These are phyloP conservation scores for Salix koriyanagi DNA, from an alignment of 345 rosid species.

Conservation along the genomic window DNA sequence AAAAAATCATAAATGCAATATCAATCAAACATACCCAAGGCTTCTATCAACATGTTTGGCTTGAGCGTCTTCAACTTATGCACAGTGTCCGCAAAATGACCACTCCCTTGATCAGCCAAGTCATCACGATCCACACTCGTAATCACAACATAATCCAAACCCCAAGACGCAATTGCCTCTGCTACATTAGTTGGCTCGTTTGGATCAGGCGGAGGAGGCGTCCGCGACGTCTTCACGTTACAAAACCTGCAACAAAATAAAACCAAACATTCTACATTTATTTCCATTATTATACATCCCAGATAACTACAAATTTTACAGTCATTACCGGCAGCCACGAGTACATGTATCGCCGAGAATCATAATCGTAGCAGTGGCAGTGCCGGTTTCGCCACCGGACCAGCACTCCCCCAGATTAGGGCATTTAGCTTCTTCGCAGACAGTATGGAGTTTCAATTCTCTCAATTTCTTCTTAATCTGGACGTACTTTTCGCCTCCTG, in stretches of 20 bases:
- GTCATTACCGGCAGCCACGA: slow-evolving; percentile 77
- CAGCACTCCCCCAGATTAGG: slow-evolving; percentile 97
- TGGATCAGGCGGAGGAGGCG: slow-evolving; percentile 92
- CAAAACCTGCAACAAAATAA: slow-evolving; percentile 50
- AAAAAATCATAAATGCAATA: neutral
- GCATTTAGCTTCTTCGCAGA: slow-evolving; percentile 95
- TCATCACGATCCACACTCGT: slow-evolving; percentile 94
- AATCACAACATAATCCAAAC: slow-evolving; percentile 84
- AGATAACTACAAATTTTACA: neutral
- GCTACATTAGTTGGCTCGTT: slow-evolving; percentile 89
- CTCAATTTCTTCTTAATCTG: slow-evolving; percentile 93
- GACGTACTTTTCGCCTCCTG: slow-evolving; percentile 92
- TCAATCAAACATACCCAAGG: slow-evolving; percentile 56
- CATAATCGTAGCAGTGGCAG: slow-evolving; percentile 97
- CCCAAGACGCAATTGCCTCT: slow-evolving; percentile 96
- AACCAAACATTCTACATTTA: neutral
- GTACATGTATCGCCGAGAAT: slow-evolving; percentile 95
- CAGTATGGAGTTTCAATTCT: slow-evolving; percentile 90
- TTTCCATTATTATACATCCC: neutral
- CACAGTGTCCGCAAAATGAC: slow-evolving; percentile 75
- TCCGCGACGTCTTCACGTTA: slow-evolving; percentile 90
- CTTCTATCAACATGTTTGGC: slow-evolving; percentile 86
- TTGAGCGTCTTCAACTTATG: slow-evolving; percentile 73
- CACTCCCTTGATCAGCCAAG: slow-evolving; percentile 81
- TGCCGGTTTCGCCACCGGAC: slow-evolving; percentile 98